phyloP scores from a whole-genome alignment of 352 stramenopile genomes.

The Globisporangium ultimum region DNA sequence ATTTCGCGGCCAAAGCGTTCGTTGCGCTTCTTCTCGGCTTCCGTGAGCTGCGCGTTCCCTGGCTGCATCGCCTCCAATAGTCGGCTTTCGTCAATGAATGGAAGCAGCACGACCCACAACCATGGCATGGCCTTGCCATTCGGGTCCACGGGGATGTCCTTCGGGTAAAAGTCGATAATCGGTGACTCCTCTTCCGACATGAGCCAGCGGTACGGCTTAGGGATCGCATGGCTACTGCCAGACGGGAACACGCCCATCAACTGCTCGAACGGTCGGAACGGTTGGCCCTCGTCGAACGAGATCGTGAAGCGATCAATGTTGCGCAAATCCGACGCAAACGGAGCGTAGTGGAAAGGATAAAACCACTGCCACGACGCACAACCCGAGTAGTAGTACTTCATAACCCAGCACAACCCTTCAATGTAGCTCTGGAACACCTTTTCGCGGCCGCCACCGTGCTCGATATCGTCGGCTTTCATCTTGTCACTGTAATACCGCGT shows the following conservation, averaged over 20 bases:
- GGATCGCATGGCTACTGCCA: conserved; percentile 91
- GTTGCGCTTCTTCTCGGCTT: conserved; percentile 82
- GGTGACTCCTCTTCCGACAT: conserved; percentile 95
- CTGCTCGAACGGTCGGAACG: conserved; percentile 97
- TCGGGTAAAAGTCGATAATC: conserved; percentile 97
- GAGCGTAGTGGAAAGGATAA: conserved; percentile 99
- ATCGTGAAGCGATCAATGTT: conserved; percentile 90
- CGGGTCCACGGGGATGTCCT: conserved; percentile 95
- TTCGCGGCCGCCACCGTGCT: conserved; percentile 81
- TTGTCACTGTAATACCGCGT: conserved; percentile 89
- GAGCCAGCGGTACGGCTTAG: conserved; percentile 91
- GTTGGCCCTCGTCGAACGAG: conserved; percentile 93
- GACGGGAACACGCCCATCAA: conserved; percentile 98
- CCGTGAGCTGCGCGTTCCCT: conserved; percentile 59
- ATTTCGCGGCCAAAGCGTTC: conserved; percentile 78
- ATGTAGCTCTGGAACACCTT: conserved; percentile 95
- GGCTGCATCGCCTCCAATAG: conserved; percentile 89
- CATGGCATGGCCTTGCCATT: conserved; percentile 99
- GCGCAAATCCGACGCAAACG: conserved; percentile 91
- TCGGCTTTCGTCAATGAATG: conserved; percentile 98
- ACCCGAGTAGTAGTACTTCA: conserved; percentile 99
- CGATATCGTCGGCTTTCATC: conserved; percentile 84
- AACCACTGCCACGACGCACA: conserved; percentile 99
- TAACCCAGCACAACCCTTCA: conserved; percentile 98
- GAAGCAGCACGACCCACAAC: conserved; percentile 98